Percentiles rank a stretch among this genome's conserved stretches.
These are phyloP conservation scores for Populus trichocarpa DNA, from an alignment of 441 rosid species.

Conservation along the genomic window DNA sequence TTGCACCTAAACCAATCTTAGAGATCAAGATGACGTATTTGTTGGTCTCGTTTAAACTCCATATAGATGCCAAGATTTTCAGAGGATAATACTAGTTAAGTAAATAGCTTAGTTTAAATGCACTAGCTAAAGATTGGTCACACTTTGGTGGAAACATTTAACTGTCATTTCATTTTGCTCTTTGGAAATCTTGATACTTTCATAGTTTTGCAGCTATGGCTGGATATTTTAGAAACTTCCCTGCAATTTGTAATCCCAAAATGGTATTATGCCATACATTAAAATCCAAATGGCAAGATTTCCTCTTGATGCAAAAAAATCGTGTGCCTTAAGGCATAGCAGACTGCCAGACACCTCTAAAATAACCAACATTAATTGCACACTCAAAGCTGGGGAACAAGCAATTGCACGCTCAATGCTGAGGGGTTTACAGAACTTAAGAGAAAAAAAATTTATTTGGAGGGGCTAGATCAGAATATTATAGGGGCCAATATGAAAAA, in stretches of 20 bases:
- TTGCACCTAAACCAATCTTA: not conserved
- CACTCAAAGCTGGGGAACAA: not conserved
- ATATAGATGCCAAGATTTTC: not conserved
- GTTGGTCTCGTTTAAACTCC: not conserved
- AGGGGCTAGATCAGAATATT: not conserved
- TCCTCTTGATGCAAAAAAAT: not conserved
- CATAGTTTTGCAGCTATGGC: not conserved
- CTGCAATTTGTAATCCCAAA: not conserved
- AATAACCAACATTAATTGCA: not conserved
- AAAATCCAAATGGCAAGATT: not conserved
- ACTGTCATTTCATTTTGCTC: not conserved
- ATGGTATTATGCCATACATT: not conserved
- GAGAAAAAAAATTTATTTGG: not conserved
- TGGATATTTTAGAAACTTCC: not conserved
- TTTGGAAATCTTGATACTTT: not conserved
- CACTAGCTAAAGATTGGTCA: not conserved
- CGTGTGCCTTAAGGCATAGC: not conserved
- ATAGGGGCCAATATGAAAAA: not conserved
- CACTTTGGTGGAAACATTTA: not conserved
- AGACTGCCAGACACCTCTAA: not conserved
- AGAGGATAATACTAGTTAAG: not conserved
- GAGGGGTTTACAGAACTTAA: not conserved
- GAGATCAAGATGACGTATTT: not conserved
- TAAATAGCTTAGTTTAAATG: slow-evolving; percentile 2
- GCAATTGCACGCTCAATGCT: not conserved